These are phyloP conservation scores for Cytidiella melzeri DNA, from an alignment of 768 basidiomycete species.

Conservation along the genomic window DNA sequence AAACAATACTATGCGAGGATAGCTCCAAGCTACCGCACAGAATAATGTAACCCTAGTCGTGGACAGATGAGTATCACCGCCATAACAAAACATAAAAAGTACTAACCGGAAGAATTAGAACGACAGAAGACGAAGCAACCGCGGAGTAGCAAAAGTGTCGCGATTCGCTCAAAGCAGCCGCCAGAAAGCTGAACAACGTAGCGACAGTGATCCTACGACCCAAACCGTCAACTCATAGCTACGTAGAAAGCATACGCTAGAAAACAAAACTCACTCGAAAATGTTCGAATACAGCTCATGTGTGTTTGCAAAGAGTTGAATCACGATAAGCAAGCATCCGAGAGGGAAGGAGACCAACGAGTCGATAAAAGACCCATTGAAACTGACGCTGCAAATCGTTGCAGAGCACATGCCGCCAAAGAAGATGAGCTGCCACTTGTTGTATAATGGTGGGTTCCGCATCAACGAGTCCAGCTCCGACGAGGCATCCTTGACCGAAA, in stretches of 20 bases:
- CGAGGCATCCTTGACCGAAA: conserved; percentile 70
- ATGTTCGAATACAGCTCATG: conserved; percentile 79
- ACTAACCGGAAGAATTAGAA: conserved; percentile 72
- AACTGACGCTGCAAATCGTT: conserved; percentile 67
- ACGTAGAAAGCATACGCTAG: too few relatives aligned
- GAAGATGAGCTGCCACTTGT: conserved; percentile 52
- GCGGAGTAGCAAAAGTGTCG: conserved; percentile 77
- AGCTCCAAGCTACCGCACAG: conserved; percentile 72
- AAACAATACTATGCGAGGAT: conserved; percentile 73
- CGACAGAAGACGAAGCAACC: conserved; percentile 68
- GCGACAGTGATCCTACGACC: conserved; percentile 65
- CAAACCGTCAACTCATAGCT: conserved; percentile 9
- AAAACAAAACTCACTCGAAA: conserved; percentile 49
- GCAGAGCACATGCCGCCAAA: conserved; percentile 76
- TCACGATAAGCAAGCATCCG: conserved; percentile 64
- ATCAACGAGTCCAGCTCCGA: conserved; percentile 67
- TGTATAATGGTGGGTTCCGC: conserved; percentile 57
- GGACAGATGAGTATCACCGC: conserved; percentile 6
- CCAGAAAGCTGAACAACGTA: conserved; percentile 70
- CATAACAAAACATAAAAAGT: too few relatives aligned
- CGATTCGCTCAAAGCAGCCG: conserved; percentile 67
- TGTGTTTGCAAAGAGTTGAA: conserved; percentile 65
- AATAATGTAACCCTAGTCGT: conserved; percentile 54
- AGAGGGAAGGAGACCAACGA: conserved; percentile 66
- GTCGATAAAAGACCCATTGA: conserved; percentile 76